Conservation (phyloP, 805 yeast species). For the Candida sakaeoensis region DNA sequence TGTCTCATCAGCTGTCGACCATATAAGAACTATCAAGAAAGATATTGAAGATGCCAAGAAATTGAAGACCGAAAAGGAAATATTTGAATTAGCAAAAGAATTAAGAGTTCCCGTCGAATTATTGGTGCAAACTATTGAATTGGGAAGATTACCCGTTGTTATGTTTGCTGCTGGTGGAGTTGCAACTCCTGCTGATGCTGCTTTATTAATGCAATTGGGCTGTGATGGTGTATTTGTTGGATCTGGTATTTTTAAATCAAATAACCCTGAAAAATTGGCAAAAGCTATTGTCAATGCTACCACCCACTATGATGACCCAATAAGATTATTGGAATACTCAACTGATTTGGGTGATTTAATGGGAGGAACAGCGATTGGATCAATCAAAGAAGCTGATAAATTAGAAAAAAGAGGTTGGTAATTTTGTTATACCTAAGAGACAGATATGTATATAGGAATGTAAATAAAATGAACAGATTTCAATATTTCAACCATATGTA, state of each 20-base stretch:
- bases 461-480: no score
- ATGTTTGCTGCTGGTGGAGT: slow-evolving; percentile 89
- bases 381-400: slow-evolving; percentile 44
- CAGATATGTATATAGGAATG: background rate
- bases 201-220: slow-evolving; percentile 57
- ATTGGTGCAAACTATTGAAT: slow-evolving; percentile 45
- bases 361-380: slow-evolving; percentile 64
- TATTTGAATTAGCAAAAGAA: slow-evolving; percentile 50
- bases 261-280: slow-evolving; percentile 70
- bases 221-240: slow-evolving; percentile 34
- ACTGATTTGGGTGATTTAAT: slow-evolving; percentile 72
- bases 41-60: slow-evolving; percentile 49
- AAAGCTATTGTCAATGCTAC: slow-evolving; percentile 78
- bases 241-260: slow-evolving; percentile 74
- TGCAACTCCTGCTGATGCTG: slow-evolving; percentile 87
- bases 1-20: slow-evolving; percentile 76
- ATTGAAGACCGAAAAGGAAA: slow-evolving; percentile 40
- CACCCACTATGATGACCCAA: slow-evolving; percentile 62
- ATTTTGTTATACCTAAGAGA: background rate
- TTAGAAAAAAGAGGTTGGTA: slow-evolving; percentile 55
- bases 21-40: slow-evolving; percentile 56
- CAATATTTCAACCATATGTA: no score
- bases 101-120: slow-evolving; percentile 58
- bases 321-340: slow-evolving; percentile 57
- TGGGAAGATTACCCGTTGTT: slow-evolving; percentile 67